phyloP scores from a whole-genome alignment of 2,329 filamentous ascomycete species.

The Neocatenulostroma microsporum region DNA sequence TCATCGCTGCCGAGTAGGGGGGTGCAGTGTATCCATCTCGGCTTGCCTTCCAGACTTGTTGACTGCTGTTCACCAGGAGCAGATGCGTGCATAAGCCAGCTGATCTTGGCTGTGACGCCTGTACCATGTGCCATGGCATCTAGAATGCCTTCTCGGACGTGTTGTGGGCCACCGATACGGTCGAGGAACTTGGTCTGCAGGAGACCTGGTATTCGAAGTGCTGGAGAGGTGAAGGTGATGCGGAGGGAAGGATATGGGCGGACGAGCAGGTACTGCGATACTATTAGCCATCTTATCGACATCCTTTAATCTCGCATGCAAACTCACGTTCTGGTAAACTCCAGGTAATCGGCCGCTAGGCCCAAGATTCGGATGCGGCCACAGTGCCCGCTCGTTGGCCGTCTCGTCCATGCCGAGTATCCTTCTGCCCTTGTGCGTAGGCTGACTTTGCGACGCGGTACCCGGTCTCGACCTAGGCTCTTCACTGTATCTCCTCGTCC shows the following conservation, averaged over 20 bases:
- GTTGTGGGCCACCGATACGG: constrained; percentile 34
- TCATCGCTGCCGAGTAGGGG: constrained; percentile 37
- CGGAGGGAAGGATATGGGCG: constrained; percentile 58
- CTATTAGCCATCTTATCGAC: background rate
- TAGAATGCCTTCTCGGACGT: constrained; percentile 32
- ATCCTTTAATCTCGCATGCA: too few relatives aligned
- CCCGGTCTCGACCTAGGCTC: constrained; percentile 8
- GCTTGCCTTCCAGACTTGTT: constrained; percentile 16
- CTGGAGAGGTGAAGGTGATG: constrained; percentile 62
- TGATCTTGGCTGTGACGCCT: constrained; percentile 38
- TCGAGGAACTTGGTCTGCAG: constrained; percentile 42
- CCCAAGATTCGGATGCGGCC: constrained; percentile 26
- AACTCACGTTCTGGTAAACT: constrained; percentile 30
- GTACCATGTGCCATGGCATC: constrained; percentile 33
- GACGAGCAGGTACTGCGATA: constrained; percentile 52
- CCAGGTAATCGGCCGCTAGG: constrained; percentile 30
- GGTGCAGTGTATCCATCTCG: constrained; percentile 40
- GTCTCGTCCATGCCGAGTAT: constrained; percentile 28
- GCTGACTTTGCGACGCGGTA: background rate
- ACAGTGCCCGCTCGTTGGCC: constrained; percentile 20
- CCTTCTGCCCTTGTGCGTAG: constrained; percentile 12
- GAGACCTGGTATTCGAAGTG: constrained; percentile 59
- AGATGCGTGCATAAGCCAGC: constrained; percentile 28
- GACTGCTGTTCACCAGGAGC: constrained; percentile 2
- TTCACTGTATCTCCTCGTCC: constrained; percentile 12